Conservation (phyloP, 306 rosid genomes). For the Prunus dulcis region DNA sequence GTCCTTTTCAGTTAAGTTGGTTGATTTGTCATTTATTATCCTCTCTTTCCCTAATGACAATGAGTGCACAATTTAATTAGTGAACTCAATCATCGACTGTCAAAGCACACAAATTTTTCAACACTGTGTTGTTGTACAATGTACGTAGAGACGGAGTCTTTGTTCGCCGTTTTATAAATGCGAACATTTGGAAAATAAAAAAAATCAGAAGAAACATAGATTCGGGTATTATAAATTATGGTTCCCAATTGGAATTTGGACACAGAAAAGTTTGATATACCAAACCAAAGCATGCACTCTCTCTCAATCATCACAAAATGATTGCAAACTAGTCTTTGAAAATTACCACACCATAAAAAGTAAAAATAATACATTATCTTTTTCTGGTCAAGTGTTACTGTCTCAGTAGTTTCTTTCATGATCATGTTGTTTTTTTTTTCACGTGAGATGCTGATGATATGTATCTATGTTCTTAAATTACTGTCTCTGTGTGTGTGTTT, state of each 20-base stretch:
- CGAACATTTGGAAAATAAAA: no score
- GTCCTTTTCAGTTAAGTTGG: background rate
- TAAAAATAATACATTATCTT: background rate
- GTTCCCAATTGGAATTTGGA: no score
- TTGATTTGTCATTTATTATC: background rate
- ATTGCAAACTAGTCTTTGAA: background rate
- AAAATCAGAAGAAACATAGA: no score
- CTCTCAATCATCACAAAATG: slow-evolving; percentile 1
- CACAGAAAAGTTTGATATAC: no score
- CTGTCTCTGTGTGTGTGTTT: background rate
- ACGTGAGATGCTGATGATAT: background rate
- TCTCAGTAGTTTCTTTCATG: background rate
- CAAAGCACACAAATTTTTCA: no score
- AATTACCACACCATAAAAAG: background rate
- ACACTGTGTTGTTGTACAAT: no score
- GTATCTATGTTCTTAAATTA: background rate
- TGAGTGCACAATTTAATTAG: no score
- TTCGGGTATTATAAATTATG: no score
- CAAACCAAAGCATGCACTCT: background rate
- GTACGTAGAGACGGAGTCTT: no score
- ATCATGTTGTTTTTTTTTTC: background rate
- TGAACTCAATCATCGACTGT: no score
- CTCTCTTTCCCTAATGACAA: no score
- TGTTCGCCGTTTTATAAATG: no score
- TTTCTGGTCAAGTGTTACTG: background rate